Percentiles rank a stretch among this genome's conserved stretches.
Conservation (phyloP, 2,329 filamentous ascomycete genomes). For the Penicillium sp. region DNA sequence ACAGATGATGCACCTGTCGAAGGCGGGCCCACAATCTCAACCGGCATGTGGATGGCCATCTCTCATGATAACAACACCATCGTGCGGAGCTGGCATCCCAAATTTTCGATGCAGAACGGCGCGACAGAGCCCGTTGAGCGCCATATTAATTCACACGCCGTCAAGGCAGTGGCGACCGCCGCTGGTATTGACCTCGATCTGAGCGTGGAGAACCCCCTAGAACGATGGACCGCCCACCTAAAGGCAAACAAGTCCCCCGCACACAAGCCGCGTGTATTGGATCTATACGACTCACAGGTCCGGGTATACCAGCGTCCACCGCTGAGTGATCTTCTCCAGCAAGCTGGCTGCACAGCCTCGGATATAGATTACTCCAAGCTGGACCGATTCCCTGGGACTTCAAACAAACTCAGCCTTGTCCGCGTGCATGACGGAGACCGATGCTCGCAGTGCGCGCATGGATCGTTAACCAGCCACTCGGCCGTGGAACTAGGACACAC, state of each 20-base stretch:
- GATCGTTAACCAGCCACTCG: slow-evolving; percentile 56
- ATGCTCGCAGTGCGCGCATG: slow-evolving; percentile 62
- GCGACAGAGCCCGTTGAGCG: slow-evolving; percentile 28
- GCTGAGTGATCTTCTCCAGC: slow-evolving; percentile 29
- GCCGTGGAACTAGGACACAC: slow-evolving; percentile 91
- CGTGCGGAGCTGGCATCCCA: slow-evolving; percentile 61
- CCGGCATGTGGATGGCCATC: slow-evolving; percentile 34
- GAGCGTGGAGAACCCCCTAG: slow-evolving; percentile 53
- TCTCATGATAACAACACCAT: slow-evolving; percentile 55
- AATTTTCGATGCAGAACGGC: slow-evolving; percentile 31
- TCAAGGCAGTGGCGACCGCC: slow-evolving; percentile 48
- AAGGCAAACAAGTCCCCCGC: slow-evolving; percentile 17
- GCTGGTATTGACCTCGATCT: slow-evolving; percentile 61
- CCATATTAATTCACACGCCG: slow-evolving; percentile 51
- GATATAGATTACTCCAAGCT: slow-evolving; percentile 32
- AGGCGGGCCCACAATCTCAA: slow-evolving; percentile 28
- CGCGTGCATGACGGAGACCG: slow-evolving; percentile 57
- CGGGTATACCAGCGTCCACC: slow-evolving; percentile 34
- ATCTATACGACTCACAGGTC: slow-evolving; percentile 37
- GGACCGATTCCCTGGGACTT: slow-evolving; percentile 33
- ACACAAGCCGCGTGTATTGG: slow-evolving; percentile 30
- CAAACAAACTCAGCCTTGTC: slow-evolving; percentile 52
- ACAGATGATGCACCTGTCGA: slow-evolving; percentile 17
- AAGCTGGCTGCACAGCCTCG: slow-evolving; percentile 20
- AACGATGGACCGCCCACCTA: slow-evolving; percentile 45